These are phyloP conservation scores for Lasiosphaeris hirsuta DNA, from an alignment of 495 filamentous ascomycete genomes.

Conservation along the genomic window DNA sequence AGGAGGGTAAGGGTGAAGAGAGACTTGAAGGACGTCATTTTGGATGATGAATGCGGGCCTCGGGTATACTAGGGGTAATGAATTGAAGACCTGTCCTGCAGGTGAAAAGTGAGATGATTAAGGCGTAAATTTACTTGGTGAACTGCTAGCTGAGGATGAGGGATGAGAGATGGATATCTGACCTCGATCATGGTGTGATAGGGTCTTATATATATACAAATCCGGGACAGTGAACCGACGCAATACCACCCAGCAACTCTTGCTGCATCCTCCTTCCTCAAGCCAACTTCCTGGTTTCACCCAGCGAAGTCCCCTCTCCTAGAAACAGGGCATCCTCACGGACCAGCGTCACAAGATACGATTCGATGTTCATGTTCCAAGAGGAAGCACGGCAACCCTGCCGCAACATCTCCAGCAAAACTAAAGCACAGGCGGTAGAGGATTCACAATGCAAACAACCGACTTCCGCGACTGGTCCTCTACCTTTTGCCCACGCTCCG, in stretches of 20 bases:
- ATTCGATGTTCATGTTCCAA: too few relatives aligned
- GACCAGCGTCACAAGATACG: too few relatives aligned
- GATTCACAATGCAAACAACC: background rate
- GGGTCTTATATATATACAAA: too few relatives aligned
- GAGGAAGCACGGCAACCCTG: too few relatives aligned
- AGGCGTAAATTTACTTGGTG: background rate
- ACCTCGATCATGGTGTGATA: background rate
- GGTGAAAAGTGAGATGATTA: constrained; percentile 12
- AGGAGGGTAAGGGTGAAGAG: constrained; percentile 32
- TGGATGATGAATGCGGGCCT: constrained; percentile 30
- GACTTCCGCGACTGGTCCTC: constrained; percentile 1
- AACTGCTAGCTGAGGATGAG: background rate
- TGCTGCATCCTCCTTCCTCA: too few relatives aligned
- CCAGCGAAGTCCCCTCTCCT: too few relatives aligned
- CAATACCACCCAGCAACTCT: too few relatives aligned
- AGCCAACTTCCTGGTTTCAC: too few relatives aligned
- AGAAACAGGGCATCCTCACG: too few relatives aligned
- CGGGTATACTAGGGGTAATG: constrained; percentile 1
- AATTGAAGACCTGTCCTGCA: constrained; percentile 32
- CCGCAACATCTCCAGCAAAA: too few relatives aligned
- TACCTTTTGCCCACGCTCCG: background rate
- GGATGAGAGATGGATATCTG: background rate
- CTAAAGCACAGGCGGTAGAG: too few relatives aligned
- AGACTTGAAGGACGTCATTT: constrained; percentile 20
- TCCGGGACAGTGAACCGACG: too few relatives aligned